A percentile compares a stretch with the other conserved stretches of the same genome.
Evolutionary conservation across 768 basidiomycete species (phyloP).

Genomic region (Hypsizygus marmoreus): DNA sequence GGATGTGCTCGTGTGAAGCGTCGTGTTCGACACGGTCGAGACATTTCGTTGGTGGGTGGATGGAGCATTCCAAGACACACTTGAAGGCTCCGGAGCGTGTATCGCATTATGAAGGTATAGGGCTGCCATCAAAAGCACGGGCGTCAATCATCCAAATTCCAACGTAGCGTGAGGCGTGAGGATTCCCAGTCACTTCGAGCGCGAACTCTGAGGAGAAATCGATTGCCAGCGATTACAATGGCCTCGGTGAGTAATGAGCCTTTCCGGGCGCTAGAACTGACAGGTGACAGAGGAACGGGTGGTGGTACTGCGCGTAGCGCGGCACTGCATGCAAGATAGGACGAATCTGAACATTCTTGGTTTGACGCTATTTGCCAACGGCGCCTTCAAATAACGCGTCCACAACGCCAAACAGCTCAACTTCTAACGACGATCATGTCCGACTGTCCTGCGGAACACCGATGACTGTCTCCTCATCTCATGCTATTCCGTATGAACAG

Average conservation of each 20-base stretch:
- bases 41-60: conserved; percentile 46
- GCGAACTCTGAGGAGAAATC: not conserved
- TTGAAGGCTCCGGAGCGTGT: conserved; percentile 38
- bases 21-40: conserved; percentile 39
- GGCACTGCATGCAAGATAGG: conserved; percentile 10
- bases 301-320: conserved; percentile 5
- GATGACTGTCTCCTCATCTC: too few species aligned
- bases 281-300: conserved; percentile 11
- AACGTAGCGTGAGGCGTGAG: conserved; percentile 12
- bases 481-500: too few species aligned
- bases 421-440: too few species aligned
- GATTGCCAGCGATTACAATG: not conserved
- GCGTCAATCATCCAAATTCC: conserved; percentile 20
- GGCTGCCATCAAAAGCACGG: conserved; percentile 51
- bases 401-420: conserved; percentile 8
- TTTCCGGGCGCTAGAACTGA: conserved; percentile 1
- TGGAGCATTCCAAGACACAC: conserved; percentile 27
- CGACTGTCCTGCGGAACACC: too few species aligned
- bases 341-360: conserved; percentile 12
- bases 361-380: conserved; percentile 12
- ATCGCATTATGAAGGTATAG: conserved; percentile 59
- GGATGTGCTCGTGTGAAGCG: conserved; percentile 38
- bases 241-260: too few species aligned
- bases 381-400: conserved; percentile 14
- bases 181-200: not conserved